Evolutionary conservation across 1,139 yeast species (phyloP).

Genomic region (Yamadazyma friedrichii): DNA sequence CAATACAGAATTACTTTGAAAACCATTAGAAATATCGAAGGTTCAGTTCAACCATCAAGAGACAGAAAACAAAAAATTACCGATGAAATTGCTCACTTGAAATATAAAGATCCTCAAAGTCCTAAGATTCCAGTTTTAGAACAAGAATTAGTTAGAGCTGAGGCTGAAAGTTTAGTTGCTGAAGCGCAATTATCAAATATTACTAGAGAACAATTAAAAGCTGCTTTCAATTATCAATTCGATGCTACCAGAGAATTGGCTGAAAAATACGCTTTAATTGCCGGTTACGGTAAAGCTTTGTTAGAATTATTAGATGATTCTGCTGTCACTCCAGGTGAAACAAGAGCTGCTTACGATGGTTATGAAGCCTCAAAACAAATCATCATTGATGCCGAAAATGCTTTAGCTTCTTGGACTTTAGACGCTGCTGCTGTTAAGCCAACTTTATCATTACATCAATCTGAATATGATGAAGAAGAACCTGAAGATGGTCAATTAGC

Average conservation of each 20-base stretch:
- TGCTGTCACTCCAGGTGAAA: slow-evolving; percentile 98
- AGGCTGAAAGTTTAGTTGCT: slow-evolving; percentile 97
- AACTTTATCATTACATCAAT: slow-evolving; percentile 83
- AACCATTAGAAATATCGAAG: slow-evolving; percentile 93
- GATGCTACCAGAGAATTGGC: slow-evolving; percentile 96
- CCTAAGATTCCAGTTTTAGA: slow-evolving; percentile 94
- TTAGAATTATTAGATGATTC: slow-evolving; percentile 94
- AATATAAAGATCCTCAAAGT: slow-evolving; percentile 97
- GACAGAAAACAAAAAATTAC: slow-evolving; percentile 97
- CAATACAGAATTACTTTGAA: slow-evolving; percentile 96
- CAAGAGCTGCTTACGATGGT: slow-evolving; percentile 97
- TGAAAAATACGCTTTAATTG: slow-evolving; percentile 94
- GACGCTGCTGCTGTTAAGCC: slow-evolving; percentile 96
- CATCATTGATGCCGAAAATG: slow-evolving; percentile 94
- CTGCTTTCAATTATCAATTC: slow-evolving; percentile 95
- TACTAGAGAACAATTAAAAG: slow-evolving; percentile 96
- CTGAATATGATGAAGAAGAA: slow-evolving; percentile 53
- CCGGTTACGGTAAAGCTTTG: slow-evolving; percentile 97
- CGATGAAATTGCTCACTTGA: slow-evolving; percentile 95
- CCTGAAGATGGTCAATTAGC: slow-evolving; percentile 51
- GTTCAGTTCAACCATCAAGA: slow-evolving; percentile 96
- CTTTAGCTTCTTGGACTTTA: slow-evolving; percentile 94
- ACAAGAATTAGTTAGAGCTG: slow-evolving; percentile 98
- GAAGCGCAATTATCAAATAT: slow-evolving; percentile 98
- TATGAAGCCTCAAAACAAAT: slow-evolving; percentile 98